Evolutionary conservation across 2,329 filamentous ascomycete genomes (phyloP).

Genomic region (Lizonia empirigonia): DNA sequence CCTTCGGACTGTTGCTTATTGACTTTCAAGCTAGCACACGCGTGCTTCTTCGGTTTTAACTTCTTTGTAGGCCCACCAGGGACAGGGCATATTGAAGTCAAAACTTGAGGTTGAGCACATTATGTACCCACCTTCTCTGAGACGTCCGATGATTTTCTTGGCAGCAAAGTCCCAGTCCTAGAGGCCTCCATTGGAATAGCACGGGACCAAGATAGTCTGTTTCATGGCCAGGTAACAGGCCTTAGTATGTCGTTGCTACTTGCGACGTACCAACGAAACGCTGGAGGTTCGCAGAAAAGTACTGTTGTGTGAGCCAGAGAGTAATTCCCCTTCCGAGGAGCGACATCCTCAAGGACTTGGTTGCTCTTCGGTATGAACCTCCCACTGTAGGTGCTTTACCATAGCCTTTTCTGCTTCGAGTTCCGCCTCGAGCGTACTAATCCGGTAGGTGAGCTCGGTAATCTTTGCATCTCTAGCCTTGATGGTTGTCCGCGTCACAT

Average conservation of each 20-base stretch:
- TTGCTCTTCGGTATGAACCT: slow-evolving; percentile 8
- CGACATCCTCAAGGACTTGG: not conserved
- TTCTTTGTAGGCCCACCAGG: not conserved
- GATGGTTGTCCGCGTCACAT: slow-evolving; percentile 67
- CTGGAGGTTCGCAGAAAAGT: too few relatives aligned
- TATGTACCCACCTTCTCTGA: not conserved
- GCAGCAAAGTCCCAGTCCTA: too few relatives aligned
- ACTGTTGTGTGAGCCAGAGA: too few relatives aligned
- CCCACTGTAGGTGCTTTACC: slow-evolving; percentile 35
- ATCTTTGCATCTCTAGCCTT: slow-evolving; percentile 69
- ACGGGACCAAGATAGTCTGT: too few relatives aligned
- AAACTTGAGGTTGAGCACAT: not conserved
- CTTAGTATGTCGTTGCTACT: too few relatives aligned
- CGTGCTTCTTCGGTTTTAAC: not conserved
- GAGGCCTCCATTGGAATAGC: too few relatives aligned
- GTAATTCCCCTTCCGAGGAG: not conserved
- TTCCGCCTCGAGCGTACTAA: slow-evolving; percentile 64
- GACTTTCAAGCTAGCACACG: not conserved
- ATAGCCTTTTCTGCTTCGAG: slow-evolving; percentile 58
- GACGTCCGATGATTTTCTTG: too few relatives aligned
- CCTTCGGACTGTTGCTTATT: not conserved
- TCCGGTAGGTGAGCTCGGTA: slow-evolving; percentile 68
- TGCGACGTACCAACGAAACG: too few relatives aligned
- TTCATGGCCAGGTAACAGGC: too few relatives aligned
- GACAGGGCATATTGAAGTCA: not conserved